Evolutionary conservation across 179 eudicot species (phyloP), one percentile per base, ranked within the genome.

Genomic region (Silene coronaria): DNA sequence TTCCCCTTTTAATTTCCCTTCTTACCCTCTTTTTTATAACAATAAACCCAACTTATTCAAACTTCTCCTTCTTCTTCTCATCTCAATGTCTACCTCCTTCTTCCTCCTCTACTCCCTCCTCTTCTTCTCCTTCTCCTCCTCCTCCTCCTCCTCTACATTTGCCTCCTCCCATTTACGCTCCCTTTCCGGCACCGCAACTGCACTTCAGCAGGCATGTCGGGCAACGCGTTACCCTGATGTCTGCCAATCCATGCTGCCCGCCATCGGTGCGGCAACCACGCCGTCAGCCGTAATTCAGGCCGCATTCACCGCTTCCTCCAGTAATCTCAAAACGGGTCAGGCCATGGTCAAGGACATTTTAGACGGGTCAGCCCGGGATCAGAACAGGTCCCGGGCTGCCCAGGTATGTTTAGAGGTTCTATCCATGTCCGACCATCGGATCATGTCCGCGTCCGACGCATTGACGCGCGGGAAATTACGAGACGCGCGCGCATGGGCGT

Each of bases 401-500:
- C 77, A 78, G 6, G 82, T 74, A 21, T 93, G 98, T 57, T 70
- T 89, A 2, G 96, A 91, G 71, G 73, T 78, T 1, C 82, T 93
- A 3, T 55, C 26, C 3, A 61, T 82, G 61, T 84, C 96, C 3
- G 82, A 77, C 4, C 46, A 32, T 73, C 80, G 97, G 3, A 48
- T 78, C 6, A 22, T 71, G 9, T 30, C 78, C 4, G 78, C 85
- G n/a, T 75, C 8, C 0, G 87, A 69, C 3, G 88, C 87, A 1
- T 62, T 89, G 45, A 75, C 88, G 48, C 89, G 84, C 69, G 73
- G 46, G 27, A 77, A 55, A 67, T n/a, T 81, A 0, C 75, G 83
- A 73, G 90, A 93, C 80, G 91, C 85, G 2, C 89, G 98, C 0
- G 97, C 98, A 0, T 93, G 88, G 91, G 80, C 75, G 75, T 84